These are phyloP conservation scores for Datura wrightii DNA, from an alignment of 257 asterid genomes.

Conservation along the genomic window DNA sequence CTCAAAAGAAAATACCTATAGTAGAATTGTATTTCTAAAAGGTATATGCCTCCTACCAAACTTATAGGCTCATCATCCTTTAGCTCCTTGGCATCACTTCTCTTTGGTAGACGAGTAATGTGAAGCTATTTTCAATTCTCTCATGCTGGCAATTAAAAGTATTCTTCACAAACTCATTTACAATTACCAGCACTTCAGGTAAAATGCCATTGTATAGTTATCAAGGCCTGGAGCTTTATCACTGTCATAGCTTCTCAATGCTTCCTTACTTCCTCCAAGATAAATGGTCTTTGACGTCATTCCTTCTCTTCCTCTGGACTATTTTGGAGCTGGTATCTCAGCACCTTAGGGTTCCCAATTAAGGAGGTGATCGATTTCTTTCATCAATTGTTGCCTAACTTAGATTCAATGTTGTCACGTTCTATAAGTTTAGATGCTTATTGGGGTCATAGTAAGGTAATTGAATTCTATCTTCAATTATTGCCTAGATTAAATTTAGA, in stretches of 20 bases:
- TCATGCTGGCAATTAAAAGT: neutral
- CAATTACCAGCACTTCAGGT: slow-evolving; percentile 12
- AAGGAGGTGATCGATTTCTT: neutral
- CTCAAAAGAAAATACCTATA: neutral
- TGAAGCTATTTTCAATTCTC: neutral
- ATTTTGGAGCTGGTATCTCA: neutral
- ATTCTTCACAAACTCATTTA: neutral
- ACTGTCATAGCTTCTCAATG: neutral
- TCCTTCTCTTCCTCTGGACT: neutral
- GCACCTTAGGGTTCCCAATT: neutral
- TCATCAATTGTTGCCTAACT: neutral
- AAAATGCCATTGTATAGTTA: neutral
- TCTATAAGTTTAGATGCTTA: neutral
- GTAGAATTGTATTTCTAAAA: neutral
- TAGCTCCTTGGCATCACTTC: neutral
- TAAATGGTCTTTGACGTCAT: neutral
- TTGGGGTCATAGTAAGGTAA: neutral
- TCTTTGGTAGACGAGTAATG: neutral
- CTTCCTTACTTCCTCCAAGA: neutral
- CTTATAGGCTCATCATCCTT: neutral
- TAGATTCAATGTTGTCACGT: neutral
- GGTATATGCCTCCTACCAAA: neutral
- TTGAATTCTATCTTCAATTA: neutral
- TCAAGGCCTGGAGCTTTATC: neutral
- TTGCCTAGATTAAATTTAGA: neutral